A percentile compares a stretch with the other conserved stretches of the same genome.
These are phyloP conservation scores for Fremontodendron californicum DNA, from an alignment of 345 rosid species.

Conservation along the genomic window DNA sequence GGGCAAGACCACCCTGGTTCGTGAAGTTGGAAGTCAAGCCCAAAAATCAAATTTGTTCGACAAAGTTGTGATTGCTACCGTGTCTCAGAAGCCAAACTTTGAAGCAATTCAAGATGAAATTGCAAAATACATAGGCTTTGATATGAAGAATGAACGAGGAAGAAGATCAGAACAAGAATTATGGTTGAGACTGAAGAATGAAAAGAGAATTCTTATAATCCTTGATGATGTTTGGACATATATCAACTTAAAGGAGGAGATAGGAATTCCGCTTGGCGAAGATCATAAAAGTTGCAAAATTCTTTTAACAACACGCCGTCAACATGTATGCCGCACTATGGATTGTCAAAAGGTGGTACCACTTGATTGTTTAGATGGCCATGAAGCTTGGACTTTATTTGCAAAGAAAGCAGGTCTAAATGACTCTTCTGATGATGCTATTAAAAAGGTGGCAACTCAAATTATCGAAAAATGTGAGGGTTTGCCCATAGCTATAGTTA, in stretches of 20 bases:
- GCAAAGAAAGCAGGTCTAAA: background rate
- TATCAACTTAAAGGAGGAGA: background rate
- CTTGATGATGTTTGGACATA: background rate
- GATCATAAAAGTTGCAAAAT: background rate
- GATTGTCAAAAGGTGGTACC: background rate
- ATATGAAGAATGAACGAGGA: background rate
- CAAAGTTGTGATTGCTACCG: background rate
- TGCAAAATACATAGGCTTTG: background rate
- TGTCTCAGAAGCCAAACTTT: background rate
- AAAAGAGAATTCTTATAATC: background rate
- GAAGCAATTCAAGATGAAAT: background rate
- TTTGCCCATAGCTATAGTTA: background rate
- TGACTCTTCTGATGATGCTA: background rate
- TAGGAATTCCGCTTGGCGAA: background rate
- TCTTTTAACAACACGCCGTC: background rate
- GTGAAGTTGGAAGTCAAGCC: background rate
- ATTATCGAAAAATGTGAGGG: background rate
- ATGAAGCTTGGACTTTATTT: background rate
- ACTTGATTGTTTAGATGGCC: background rate
- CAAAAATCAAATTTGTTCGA: background rate
- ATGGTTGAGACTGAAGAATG: background rate
- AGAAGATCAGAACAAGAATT: background rate
- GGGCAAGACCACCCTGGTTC: background rate
- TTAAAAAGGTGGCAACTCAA: background rate
- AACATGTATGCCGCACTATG: background rate